phyloP scores from a whole-genome alignment of 2,329 filamentous ascomycete genomes.

The Pseudonectria buxi region DNA sequence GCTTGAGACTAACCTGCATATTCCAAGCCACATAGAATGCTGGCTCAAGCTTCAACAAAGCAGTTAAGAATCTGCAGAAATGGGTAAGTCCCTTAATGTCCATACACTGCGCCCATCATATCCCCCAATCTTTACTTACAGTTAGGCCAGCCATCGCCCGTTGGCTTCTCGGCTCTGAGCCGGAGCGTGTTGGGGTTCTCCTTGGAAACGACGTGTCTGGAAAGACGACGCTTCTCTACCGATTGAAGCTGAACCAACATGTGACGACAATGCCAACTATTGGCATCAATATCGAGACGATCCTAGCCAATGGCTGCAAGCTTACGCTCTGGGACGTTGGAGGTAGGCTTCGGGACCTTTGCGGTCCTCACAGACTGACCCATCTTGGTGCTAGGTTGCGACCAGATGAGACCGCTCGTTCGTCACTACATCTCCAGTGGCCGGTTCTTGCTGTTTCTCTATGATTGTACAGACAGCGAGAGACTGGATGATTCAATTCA shows the following conservation, averaged over 20 bases:
- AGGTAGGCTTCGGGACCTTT: conserved; percentile 12
- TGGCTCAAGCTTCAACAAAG: no score
- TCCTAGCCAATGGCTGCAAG: conserved; percentile 27
- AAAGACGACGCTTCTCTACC: conserved; percentile 72
- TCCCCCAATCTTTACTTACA: not conserved
- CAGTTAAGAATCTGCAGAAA: no score
- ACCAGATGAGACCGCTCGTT: conserved; percentile 21
- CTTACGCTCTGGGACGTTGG: conserved; percentile 24
- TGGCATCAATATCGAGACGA: conserved; percentile 88
- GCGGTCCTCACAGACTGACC: not conserved
- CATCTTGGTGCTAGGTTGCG: conserved; percentile 13
- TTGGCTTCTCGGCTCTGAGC: conserved; percentile 14
- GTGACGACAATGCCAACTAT: conserved; percentile 94
- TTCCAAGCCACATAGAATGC: no score
- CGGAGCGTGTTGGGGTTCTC: conserved; percentile 14
- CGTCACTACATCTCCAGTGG: conserved; percentile 21
- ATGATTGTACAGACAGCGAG: conserved; percentile 20
- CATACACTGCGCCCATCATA: no score
- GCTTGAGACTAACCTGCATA: no score
- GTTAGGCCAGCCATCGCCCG: conserved; percentile 12
- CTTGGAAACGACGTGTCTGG: conserved; percentile 38
- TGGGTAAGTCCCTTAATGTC: no score
- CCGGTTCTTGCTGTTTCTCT: conserved; percentile 21
- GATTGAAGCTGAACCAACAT: conserved; percentile 83
- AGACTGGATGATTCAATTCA: conserved; percentile 20